Evolutionary conservation across 768 basidiomycete genomes (phyloP), one percentile per base, ranked within the genome.

Genomic region (Mycena metata): DNA sequence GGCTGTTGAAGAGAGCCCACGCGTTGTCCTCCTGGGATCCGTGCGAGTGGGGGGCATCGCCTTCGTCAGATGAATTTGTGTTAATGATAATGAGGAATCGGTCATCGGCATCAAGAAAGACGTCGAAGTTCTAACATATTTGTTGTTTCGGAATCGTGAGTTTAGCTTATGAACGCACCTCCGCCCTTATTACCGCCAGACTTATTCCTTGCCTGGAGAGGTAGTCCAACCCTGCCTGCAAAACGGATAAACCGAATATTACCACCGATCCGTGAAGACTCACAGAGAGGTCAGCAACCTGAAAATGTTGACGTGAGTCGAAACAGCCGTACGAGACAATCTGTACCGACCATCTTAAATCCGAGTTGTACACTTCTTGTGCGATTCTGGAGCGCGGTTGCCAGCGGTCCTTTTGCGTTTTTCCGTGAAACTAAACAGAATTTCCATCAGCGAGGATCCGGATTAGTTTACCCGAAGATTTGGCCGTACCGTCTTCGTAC

Each of bases 281-380:
- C 51, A 52, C 51, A 35, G 51, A 52, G 33, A 52, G 13, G 17
- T 19, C 51, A 19, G 51, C 51, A 52, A 52, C 19, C 51, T 52
- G 51, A 12, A 11, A 52, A 52, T 16, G n/a, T 33, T 30, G 17
- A 52, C 17, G 33, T 52, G 4, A 52, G 33, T 52, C 1, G 16
- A 17, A 52, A 15, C 11, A 35, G 3, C 2, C 30, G 13, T 35
- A 19, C 17, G 17, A 52, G 16, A 19, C 19, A 7, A 36, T 36
- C 7, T 6, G 12, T 6, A 10, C 51, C 30, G 0, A 52, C 51
- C 51, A 52, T 52, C 33, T 33, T 52, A 33, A 52, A 52, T 52
- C 51, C 51, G 3, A 52, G 51, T 3, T 26, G 19, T 13, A 52
- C 19, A 33, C 51, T 52, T 17, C 51, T 52, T 17, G 17, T 30